Conservation (phyloP, 176 grass and related monocot species). For the Carex pumila region DNA sequence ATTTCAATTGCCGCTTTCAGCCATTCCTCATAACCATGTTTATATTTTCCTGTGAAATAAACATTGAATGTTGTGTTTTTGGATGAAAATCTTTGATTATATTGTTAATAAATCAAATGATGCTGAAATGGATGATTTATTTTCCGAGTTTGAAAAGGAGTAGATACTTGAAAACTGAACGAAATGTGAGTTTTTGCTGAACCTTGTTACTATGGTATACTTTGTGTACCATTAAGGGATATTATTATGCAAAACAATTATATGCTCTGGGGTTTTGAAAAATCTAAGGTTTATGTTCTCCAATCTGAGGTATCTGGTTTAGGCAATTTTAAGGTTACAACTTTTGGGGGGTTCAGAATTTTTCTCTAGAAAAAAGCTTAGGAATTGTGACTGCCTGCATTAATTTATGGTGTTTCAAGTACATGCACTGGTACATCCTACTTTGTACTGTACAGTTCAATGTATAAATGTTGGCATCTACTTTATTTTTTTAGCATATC, state of each 20-base stretch:
- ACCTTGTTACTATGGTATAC: not conserved
- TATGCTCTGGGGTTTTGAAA: not conserved
- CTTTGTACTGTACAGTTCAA: not conserved
- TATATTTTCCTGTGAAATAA: not conserved
- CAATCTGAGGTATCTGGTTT: not conserved
- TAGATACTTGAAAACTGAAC: not conserved
- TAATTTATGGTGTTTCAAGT: conserved; percentile 1
- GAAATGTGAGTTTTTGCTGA: not conserved
- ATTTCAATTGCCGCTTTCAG: not conserved
- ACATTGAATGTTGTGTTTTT: not conserved
- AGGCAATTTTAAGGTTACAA: not conserved
- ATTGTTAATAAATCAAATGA: not conserved
- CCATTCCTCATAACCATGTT: not conserved
- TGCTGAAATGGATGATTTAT: not conserved
- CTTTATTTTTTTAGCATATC: conserved; percentile 1
- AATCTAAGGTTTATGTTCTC: not conserved
- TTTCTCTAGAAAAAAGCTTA: not conserved
- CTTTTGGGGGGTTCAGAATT: not conserved
- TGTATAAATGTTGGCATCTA: not conserved
- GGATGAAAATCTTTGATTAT: not conserved
- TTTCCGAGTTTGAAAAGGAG: not conserved
- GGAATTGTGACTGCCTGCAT: not conserved
- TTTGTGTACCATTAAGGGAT: not conserved
- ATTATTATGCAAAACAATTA: not conserved
- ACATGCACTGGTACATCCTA: not conserved